Conservation (phyloP, 768 basidiomycete genomes). For the Tricholoma sp. region DNA sequence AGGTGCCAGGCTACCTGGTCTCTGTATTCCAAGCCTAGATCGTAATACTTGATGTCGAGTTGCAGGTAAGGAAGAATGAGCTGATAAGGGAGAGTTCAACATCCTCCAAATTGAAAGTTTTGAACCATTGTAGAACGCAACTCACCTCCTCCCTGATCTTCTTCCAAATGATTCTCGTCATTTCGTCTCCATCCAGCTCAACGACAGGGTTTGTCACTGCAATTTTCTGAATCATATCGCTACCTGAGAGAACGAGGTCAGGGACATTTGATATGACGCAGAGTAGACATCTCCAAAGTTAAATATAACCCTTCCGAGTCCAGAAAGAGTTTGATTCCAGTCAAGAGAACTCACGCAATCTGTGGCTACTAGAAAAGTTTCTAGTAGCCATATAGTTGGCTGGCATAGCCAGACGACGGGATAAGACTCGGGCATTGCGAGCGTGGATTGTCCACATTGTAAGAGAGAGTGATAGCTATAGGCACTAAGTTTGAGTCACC, state of each 20-base stretch:
- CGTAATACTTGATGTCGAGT: slow-evolving; percentile 97
- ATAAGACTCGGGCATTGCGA: slow-evolving; percentile 10
- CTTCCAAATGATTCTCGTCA: slow-evolving; percentile 99
- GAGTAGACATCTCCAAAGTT: background rate
- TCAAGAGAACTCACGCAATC: slow-evolving; percentile 14
- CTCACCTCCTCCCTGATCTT: slow-evolving; percentile 91
- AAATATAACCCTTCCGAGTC: background rate
- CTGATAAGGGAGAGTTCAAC: slow-evolving; percentile 32
- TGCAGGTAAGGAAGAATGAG: slow-evolving; percentile 94
- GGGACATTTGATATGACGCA: background rate
- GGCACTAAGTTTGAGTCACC: background rate
- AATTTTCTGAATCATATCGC: slow-evolving; percentile 53
- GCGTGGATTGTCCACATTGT: slow-evolving; percentile 13
- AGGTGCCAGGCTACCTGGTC: slow-evolving; percentile 55
- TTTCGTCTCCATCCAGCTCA: slow-evolving; percentile 96
- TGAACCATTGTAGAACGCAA: slow-evolving; percentile 2
- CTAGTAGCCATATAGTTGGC: slow-evolving; percentile 10
- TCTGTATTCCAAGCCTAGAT: slow-evolving; percentile 91
- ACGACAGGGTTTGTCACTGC: slow-evolving; percentile 85
- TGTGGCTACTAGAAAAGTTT: slow-evolving; percentile 14
- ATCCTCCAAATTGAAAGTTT: background rate
- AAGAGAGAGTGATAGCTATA: background rate
- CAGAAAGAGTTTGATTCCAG: background rate
- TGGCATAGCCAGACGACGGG: slow-evolving; percentile 11
- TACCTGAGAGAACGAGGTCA: background rate